phyloP scores from a whole-genome alignment of 345 rosid genomes.

The Ceriops zippeliana region DNA sequence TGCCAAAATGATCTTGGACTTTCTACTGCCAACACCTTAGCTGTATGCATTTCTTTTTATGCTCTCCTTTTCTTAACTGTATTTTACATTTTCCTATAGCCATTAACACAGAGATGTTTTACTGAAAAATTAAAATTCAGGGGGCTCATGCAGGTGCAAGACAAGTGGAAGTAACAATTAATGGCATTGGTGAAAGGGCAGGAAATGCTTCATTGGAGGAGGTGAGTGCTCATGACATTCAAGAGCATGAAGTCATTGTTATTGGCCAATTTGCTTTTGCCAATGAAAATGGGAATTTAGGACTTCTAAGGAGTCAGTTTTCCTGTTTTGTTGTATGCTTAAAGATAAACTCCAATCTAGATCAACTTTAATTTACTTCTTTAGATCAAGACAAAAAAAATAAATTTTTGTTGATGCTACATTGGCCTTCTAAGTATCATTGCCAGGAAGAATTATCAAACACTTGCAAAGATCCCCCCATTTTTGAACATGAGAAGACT shows the following conservation, averaged over 20 bases:
- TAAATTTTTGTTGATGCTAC: no score
- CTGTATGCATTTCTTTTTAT: constrained; percentile 43
- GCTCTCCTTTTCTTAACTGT: background rate
- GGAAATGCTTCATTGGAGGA: constrained; percentile 99
- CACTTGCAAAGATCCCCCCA: no score
- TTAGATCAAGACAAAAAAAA: no score
- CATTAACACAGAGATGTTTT: no score
- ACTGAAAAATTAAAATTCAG: constrained; percentile 33
- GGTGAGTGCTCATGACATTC: constrained; percentile 35
- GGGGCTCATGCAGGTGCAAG: constrained; percentile 91
- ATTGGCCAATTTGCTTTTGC: background rate
- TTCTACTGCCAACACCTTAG: constrained; percentile 90
- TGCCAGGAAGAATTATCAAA: no score
- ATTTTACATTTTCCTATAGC: background rate
- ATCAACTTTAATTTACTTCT: background rate
- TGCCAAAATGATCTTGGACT: constrained; percentile 99
- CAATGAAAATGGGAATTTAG: background rate
- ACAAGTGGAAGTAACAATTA: constrained; percentile 90
- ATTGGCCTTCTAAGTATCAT: no score
- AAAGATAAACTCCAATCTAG: background rate
- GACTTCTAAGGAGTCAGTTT: background rate
- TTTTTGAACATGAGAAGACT: no score
- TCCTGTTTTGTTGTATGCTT: background rate
- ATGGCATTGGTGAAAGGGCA: constrained; percentile 98
- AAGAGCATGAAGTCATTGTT: background rate